Percentiles rank a stretch among this genome's conserved stretches.
Evolutionary conservation across 2,329 filamentous ascomycete genomes (phyloP).

Genomic region (Cytospora piceae): DNA sequence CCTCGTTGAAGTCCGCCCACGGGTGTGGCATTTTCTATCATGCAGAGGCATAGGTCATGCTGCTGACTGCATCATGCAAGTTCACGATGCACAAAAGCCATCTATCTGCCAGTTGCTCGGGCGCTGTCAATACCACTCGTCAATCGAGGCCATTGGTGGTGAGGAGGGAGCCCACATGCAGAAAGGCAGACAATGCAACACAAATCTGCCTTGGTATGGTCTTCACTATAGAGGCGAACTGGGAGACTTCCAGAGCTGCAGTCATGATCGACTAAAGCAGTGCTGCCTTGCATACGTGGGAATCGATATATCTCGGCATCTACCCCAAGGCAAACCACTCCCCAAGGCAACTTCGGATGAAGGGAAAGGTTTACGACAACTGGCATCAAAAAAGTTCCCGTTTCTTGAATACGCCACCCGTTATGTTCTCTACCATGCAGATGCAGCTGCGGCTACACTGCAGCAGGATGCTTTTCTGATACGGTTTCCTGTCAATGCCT

Average conservation of each 20-base stretch:
- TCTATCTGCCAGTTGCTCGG: no score
- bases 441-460: slow-evolving; percentile 11
- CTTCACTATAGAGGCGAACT: slow-evolving; percentile 39
- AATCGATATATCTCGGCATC: no score
- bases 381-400: neutral
- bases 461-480: slow-evolving; percentile 1
- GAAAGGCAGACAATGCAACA: no score
- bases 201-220: no score
- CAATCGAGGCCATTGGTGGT: no score
- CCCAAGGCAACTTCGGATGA: slow-evolving; percentile 6
- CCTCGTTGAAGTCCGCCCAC: no score
- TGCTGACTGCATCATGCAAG: no score
- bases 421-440: slow-evolving; percentile 10
- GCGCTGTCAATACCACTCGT: no score
- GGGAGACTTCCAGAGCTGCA: slow-evolving; percentile 35
- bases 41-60: no score
- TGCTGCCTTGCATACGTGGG: slow-evolving; percentile 24
- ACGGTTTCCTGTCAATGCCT: slow-evolving; percentile 12
- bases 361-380: slow-evolving; percentile 10
- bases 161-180: no score
- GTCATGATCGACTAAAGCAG: slow-evolving; percentile 30
- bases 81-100: no score
- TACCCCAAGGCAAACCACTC: neutral
- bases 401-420: slow-evolving; percentile 17
- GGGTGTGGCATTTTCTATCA: no score